Percentiles rank a stretch among this genome's conserved stretches.
Evolutionary conservation across 169 alveolate genomes (phyloP).

Genomic region (Eimeria sp.): DNA sequence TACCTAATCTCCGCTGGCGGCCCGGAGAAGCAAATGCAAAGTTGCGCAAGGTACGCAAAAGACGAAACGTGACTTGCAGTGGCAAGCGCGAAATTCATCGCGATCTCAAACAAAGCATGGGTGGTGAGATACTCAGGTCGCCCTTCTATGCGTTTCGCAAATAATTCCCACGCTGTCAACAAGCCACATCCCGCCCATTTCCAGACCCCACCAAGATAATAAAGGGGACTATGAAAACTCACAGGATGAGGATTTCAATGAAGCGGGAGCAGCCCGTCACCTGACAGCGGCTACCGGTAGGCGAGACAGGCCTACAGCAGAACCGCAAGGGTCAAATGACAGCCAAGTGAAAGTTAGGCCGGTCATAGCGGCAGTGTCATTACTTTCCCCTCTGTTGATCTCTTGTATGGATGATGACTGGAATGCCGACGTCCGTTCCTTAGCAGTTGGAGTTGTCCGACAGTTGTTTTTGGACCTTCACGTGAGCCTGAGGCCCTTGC

Average conservation of each 20-base stretch:
- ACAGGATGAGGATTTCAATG: neutral
- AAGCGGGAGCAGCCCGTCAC: neutral
- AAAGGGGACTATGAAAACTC: neutral
- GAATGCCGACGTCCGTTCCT: conserved; percentile 65
- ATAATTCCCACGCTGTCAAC: conserved; percentile 52
- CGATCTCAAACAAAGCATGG: neutral
- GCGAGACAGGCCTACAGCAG: neutral
- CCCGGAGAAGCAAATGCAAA: conserved; percentile 84
- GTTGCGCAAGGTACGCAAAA: conserved; percentile 72
- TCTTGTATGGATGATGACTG: conserved; percentile 73
- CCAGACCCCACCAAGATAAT: neutral
- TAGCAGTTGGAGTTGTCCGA: conserved; percentile 66
- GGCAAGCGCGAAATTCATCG: neutral
- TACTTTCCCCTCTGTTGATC: conserved; percentile 42
- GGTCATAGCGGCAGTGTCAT: neutral
- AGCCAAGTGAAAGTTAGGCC: neutral
- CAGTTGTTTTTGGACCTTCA: conserved; percentile 67
- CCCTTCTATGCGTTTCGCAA: conserved; percentile 69
- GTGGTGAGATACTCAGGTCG: conserved; percentile 30
- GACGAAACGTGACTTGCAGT: neutral
- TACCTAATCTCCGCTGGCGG: conserved; percentile 79
- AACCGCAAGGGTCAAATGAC: neutral
- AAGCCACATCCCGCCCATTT: neutral
- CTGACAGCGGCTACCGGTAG: neutral
- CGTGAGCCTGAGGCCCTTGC: neutral